Base-by-base conservation (phyloP, 139 green algal species). In the Closterium sp. region DNA sequence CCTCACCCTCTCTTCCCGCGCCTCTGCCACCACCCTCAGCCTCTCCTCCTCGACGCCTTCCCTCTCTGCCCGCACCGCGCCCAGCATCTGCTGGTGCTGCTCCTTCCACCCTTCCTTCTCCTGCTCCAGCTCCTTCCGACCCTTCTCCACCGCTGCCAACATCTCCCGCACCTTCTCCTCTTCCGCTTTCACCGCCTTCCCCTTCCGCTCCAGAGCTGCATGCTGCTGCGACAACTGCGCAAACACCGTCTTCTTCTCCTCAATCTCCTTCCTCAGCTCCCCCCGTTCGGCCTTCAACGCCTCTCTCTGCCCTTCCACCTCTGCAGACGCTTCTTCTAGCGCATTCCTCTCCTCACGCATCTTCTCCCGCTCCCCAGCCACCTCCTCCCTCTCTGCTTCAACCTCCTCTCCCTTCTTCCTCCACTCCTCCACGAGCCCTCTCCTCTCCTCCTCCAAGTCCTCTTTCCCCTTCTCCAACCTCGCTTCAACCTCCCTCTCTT, bases 291-390 rank as follows among this genome's bases (percentile, higher is more conserved):
- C 85, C n/a, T 30, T 31, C 10, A 87, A 27, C 85, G 85, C 85
- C 85, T 30, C 85, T 31, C 28, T 87, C 85, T 87, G n/a, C 85
- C 28, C 85, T 19, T 87, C 85, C 85, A 87, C 85, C 85, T 87
- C 85, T 27, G 85, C 85, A 30, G n/a, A 22, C 21, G 85, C 85
- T 24, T 87, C 85, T 17, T 31, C 28, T 27, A 32, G 3, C 85
- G 28, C 85, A 5, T 34, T 31, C 10, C 85, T 28, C 85, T 87
- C 85, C 85, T 32, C 85, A 32, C 85, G 21, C 85, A 87, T 3
- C 85, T 87, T 31, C 85, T 87, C 28, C 28, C 85, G 85, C n/a
- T 87, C 85, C 28, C 28, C 19, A 9, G 17, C 85, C n/a, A 87
- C 28, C 85, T 30, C 85, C 85, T 30, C 85, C 85, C 28, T 87